phyloP scores from a whole-genome alignment of 805 yeast genomes.

The Barnettozyma salicaria region DNA sequence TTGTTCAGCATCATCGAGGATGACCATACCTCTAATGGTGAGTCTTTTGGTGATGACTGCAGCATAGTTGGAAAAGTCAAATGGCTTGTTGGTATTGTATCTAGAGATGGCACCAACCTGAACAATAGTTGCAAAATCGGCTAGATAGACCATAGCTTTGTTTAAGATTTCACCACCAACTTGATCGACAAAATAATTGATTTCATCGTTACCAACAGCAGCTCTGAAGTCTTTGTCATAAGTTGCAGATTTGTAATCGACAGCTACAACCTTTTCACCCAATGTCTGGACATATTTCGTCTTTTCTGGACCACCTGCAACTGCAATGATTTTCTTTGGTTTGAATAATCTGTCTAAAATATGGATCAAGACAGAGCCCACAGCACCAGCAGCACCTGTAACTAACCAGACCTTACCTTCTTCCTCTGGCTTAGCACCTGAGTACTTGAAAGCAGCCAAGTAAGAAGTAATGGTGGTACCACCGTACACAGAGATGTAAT shows the following conservation, averaged over 20 bases:
- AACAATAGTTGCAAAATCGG: constrained; percentile 38
- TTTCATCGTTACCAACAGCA: constrained; percentile 42
- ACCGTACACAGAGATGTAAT: constrained; percentile 47
- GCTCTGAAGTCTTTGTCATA: constrained; percentile 32
- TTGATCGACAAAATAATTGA: constrained; percentile 52
- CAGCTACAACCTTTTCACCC: constrained; percentile 45
- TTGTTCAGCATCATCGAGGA: constrained; percentile 36
- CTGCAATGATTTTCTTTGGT: constrained; percentile 52
- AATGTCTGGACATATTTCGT: constrained; percentile 46
- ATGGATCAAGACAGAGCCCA: constrained; percentile 56
- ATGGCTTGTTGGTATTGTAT: constrained; percentile 37
- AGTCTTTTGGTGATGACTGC: constrained; percentile 45
- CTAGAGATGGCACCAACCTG: constrained; percentile 64
- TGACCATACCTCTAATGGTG: constrained; percentile 47
- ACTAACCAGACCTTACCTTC: constrained; percentile 42
- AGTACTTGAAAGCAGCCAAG: constrained; percentile 45
- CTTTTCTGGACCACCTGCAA: constrained; percentile 56
- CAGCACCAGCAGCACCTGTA: constrained; percentile 71
- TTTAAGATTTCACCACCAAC: constrained; percentile 60
- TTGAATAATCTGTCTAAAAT: constrained; percentile 47
- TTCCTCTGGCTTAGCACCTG: constrained; percentile 37
- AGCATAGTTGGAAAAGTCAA: constrained; percentile 34
- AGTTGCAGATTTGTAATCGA: constrained; percentile 45
- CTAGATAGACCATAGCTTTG: constrained; percentile 32
- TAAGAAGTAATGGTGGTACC: constrained; percentile 58